Conservation (phyloP, 108 stramenopile genomes). For the Cylindrotheca closterium region DNA sequence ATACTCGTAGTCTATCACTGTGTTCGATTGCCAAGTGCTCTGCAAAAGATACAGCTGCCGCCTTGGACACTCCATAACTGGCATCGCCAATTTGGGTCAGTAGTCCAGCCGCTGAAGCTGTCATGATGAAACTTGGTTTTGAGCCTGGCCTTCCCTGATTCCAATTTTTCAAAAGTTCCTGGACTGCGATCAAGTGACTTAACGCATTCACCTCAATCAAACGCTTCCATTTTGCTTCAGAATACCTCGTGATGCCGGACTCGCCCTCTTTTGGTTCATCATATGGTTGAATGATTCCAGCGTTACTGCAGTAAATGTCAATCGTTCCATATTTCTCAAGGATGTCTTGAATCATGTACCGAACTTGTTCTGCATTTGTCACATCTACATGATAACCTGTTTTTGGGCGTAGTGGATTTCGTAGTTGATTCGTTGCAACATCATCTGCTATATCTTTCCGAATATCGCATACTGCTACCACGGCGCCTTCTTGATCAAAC, state of each 20-base stretch:
- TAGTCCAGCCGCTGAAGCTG: slow-evolving; percentile 34
- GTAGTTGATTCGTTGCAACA: background rate
- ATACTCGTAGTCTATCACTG: slow-evolving; percentile 10
- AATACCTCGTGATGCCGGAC: slow-evolving; percentile 7
- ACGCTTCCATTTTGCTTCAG: slow-evolving; percentile 22
- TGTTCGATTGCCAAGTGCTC: slow-evolving; percentile 31
- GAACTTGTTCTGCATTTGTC: slow-evolving; percentile 10
- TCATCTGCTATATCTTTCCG: background rate
- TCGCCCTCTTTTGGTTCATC: background rate
- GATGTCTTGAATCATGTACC: slow-evolving; percentile 9
- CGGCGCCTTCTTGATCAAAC: slow-evolving; percentile 30
- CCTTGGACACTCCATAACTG: slow-evolving; percentile 35
- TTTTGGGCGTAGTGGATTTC: background rate
- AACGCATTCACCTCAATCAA: slow-evolving; percentile 18
- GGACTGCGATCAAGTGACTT: slow-evolving; percentile 26
- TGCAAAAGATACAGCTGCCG: slow-evolving; percentile 29
- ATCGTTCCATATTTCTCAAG: slow-evolving; percentile 5
- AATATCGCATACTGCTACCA: slow-evolving; percentile 11
- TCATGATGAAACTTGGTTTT: slow-evolving; percentile 14
- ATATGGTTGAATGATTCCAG: slow-evolving; percentile 22
- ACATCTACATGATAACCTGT: slow-evolving; percentile 15
- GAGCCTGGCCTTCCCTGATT: slow-evolving; percentile 8
- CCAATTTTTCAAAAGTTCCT: slow-evolving; percentile 22
- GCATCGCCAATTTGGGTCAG: slow-evolving; percentile 34
- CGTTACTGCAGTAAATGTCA: slow-evolving; percentile 35